A percentile compares a stretch with the other conserved stretches of the same genome.
Evolutionary conservation across 345 rosid species (phyloP).

Genomic region (Kernera saxatilis): DNA sequence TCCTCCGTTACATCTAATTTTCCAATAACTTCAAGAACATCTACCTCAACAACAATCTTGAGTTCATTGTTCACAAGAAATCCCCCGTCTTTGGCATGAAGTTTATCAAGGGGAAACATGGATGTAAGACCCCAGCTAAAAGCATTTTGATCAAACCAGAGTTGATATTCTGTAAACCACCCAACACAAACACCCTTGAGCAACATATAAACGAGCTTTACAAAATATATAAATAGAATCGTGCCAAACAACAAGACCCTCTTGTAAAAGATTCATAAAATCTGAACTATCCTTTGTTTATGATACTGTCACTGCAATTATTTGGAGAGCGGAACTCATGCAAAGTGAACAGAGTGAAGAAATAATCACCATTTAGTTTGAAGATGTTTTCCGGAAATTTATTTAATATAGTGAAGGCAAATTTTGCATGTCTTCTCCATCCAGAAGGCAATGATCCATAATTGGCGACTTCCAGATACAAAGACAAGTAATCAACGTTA

Average conservation of each 20-base stretch:
- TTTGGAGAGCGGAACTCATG: background rate
- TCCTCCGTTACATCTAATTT: conserved; percentile 8
- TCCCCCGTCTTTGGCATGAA: background rate
- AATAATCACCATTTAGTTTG: background rate
- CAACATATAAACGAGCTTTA: background rate
- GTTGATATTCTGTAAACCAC: background rate
- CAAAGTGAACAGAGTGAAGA: background rate
- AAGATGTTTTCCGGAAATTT: conserved; percentile 41
- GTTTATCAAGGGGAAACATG: background rate
- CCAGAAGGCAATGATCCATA: conserved; percentile 51
- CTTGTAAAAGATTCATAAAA: too few relatives aligned
- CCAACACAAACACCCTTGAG: background rate
- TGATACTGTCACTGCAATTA: background rate
- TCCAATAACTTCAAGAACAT: conserved; percentile 7
- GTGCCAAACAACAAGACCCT: too few relatives aligned
- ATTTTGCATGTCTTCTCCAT: conserved; percentile 63
- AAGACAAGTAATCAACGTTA: conserved; percentile 51
- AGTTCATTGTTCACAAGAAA: conserved; percentile 46
- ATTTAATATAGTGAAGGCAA: conserved; percentile 44
- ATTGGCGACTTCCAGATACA: conserved; percentile 64
- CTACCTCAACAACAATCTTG: conserved; percentile 58
- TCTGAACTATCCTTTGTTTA: background rate
- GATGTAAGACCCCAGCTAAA: background rate
- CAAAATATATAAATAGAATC: too few relatives aligned
- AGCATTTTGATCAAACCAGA: background rate